Conservation (phyloP, 2,329 filamentous ascomycete species). For the Domatiomyces globalis region DNA sequence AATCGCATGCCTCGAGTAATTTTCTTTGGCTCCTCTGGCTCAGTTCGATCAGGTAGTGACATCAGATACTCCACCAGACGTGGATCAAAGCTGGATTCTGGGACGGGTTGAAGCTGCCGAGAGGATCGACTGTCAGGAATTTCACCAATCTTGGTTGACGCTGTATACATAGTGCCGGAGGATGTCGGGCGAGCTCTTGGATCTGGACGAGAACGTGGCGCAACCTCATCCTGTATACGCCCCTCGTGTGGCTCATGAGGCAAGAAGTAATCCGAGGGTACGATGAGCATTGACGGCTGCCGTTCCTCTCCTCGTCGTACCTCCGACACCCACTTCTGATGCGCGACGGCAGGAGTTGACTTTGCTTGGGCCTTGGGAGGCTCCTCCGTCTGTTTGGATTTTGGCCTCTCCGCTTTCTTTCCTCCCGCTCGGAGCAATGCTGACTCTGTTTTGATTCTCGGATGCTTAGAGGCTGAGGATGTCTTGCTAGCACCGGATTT, state of each 20-base stretch:
- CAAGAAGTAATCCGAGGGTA: conserved; percentile 12
- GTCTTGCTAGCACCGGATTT: neutral
- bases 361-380: neutral
- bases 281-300: conserved; percentile 8
- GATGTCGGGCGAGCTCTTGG: neutral
- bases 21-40: conserved; percentile 7
- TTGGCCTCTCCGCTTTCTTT: neutral
- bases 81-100: neutral
- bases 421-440: neutral
- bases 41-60: conserved; percentile 10
- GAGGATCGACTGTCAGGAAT: conserved; percentile 27
- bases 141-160: conserved; percentile 47
- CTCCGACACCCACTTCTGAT: neutral
- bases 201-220: neutral
- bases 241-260: neutral
- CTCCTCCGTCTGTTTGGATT: neutral
- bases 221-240: neutral
- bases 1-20: conserved; percentile 13
- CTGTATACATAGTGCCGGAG: neutral
- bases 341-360: neutral
- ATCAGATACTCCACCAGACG: conserved; percentile 1
- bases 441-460: conserved; percentile 6
- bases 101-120: neutral
- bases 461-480: neutral
- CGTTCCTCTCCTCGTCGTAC: conserved; percentile 1